These are phyloP conservation scores for Kodamaea laetipori DNA, from an alignment of 805 yeast genomes.

Conservation along the genomic window DNA sequence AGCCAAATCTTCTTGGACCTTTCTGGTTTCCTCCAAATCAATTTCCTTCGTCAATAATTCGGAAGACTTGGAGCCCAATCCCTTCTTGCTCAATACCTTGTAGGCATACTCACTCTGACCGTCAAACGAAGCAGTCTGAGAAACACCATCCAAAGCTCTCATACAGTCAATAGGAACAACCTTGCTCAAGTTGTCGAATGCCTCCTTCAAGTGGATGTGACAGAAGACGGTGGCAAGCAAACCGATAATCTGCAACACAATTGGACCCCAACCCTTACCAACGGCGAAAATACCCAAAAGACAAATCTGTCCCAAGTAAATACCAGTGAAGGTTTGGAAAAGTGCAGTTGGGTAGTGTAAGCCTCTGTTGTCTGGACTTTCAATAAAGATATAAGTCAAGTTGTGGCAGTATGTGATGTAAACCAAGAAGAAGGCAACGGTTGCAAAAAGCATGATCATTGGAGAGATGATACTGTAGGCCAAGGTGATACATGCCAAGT, in stretches of 20 bases:
- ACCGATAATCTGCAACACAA: constrained; percentile 70
- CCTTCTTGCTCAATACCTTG: constrained; percentile 31
- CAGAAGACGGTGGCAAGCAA: constrained; percentile 65
- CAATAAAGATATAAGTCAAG: constrained; percentile 67
- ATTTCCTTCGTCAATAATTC: constrained; percentile 12
- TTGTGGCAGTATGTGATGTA: constrained; percentile 82
- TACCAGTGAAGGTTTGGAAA: constrained; percentile 84
- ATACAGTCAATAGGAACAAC: constrained; percentile 70
- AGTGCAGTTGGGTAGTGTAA: constrained; percentile 84
- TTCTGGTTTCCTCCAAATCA: constrained; percentile 13
- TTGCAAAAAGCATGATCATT: constrained; percentile 71
- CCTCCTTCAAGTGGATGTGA: constrained; percentile 62
- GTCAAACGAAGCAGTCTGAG: constrained; percentile 59
- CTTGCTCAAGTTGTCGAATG: constrained; percentile 63
- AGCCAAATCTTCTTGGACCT: constrained; percentile 23
- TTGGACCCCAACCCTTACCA: constrained; percentile 94
- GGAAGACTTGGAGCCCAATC: constrained; percentile 1
- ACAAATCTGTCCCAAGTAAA: constrained; percentile 86
- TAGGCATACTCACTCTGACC: constrained; percentile 36
- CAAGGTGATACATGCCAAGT: constrained; percentile 66
- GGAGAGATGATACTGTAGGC: constrained; percentile 81
- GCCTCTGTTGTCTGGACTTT: constrained; percentile 77
- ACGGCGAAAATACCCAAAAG: constrained; percentile 83
- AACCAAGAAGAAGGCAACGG: constrained; percentile 66
- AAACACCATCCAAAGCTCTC: constrained; percentile 74